Conservation (phyloP, 2,329 filamentous ascomycete species). For the Botryotinia narcissicola region DNA sequence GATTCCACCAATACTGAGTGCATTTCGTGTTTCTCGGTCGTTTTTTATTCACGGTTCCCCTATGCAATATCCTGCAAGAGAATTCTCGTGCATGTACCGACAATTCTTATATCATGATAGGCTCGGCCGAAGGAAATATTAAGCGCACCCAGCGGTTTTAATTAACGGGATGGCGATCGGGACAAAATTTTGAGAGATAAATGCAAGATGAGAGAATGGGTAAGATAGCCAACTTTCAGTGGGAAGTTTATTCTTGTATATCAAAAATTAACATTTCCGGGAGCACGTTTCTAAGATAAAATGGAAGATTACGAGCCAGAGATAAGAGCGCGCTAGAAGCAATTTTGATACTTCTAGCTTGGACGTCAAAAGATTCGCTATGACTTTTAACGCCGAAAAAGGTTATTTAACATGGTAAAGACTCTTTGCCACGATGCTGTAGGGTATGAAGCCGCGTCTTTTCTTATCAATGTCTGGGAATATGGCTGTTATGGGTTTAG, state of each 20-base stretch:
- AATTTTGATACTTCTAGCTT: slow-evolving; percentile 11
- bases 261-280: neutral
- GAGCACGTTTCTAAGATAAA: neutral
- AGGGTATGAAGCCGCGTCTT: neutral
- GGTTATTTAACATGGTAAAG: neutral
- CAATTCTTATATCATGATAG: neutral
- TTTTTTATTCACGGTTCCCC: neutral
- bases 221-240: neutral
- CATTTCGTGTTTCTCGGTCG: neutral
- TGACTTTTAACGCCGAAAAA: neutral
- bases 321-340: slow-evolving; percentile 1
- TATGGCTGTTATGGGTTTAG: neutral
- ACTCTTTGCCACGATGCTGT: neutral
- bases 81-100: neutral
- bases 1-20: slow-evolving; percentile 39
- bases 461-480: neutral
- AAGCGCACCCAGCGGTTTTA: neutral
- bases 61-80: neutral
- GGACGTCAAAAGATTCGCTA: neutral
- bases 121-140: neutral
- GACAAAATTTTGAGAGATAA: neutral
- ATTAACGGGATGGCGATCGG: neutral
- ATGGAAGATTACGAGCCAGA: neutral
- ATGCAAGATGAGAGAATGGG: neutral
- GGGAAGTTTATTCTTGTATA: neutral